phyloP scores from a whole-genome alignment of 345 rosid genomes.

The Hirschfeldia incana region DNA sequence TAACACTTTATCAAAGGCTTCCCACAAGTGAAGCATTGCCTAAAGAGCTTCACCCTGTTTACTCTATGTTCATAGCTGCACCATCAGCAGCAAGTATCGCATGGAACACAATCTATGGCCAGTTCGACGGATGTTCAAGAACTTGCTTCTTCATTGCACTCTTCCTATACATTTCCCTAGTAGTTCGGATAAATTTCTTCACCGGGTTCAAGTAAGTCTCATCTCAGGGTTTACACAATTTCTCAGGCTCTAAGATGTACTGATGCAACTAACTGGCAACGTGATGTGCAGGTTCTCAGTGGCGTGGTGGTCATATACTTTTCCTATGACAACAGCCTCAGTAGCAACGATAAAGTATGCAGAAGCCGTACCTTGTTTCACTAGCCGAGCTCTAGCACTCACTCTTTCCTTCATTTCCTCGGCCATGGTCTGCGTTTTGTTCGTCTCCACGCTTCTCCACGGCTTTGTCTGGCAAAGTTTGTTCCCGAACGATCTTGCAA shows the following conservation, averaged over 20 bases:
- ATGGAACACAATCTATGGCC: slow-evolving; percentile 81
- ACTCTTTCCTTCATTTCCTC: slow-evolving; percentile 77
- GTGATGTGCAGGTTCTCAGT: slow-evolving; percentile 69
- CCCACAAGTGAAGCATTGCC: slow-evolving; percentile 94
- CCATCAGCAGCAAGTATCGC: slow-evolving; percentile 95
- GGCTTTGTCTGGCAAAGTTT: slow-evolving; percentile 69
- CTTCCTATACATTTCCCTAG: slow-evolving; percentile 76
- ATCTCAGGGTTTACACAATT: background rate
- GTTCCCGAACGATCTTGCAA: slow-evolving; percentile 90
- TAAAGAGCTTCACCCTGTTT: slow-evolving; percentile 92
- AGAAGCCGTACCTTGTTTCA: slow-evolving; percentile 64
- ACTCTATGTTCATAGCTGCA: slow-evolving; percentile 97
- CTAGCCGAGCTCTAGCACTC: slow-evolving; percentile 68
- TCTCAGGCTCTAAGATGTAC: background rate
- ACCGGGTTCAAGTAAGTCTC: slow-evolving; percentile 76
- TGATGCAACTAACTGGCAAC: slow-evolving; percentile 3
- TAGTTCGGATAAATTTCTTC: slow-evolving; percentile 86
- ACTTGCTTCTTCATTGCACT: slow-evolving; percentile 86
- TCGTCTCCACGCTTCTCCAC: slow-evolving; percentile 74
- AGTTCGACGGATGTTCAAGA: slow-evolving; percentile 75
- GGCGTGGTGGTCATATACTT: slow-evolving; percentile 98
- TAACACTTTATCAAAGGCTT: slow-evolving; percentile 82
- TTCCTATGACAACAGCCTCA: slow-evolving; percentile 90
- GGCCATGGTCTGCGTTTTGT: slow-evolving; percentile 66
- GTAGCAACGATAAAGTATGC: slow-evolving; percentile 90